These are phyloP conservation scores for Citropsis articulata DNA, from an alignment of 345 rosid species.

Conservation along the genomic window DNA sequence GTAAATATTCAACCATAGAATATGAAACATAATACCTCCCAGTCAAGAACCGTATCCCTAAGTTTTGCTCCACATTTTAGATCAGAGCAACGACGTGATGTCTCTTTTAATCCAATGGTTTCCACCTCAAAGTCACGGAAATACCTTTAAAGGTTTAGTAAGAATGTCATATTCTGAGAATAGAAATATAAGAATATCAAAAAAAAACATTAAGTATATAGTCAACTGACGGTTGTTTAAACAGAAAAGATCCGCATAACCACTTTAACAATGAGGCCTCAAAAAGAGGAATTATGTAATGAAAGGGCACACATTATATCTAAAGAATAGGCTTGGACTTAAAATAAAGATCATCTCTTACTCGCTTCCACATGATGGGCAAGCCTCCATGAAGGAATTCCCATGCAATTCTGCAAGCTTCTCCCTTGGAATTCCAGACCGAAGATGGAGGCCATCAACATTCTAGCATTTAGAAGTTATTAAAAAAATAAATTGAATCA, in stretches of 20 bases:
- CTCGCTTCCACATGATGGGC: slow-evolving; percentile 83
- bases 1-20: not conserved
- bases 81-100: slow-evolving; percentile 72
- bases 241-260: not conserved
- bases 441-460: slow-evolving; percentile 95
- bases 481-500: not conserved
- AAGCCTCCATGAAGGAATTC: slow-evolving; percentile 89
- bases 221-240: not conserved
- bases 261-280: not conserved
- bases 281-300: not conserved
- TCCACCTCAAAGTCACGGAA: slow-evolving; percentile 95
- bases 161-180: not conserved
- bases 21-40: slow-evolving; percentile 65
- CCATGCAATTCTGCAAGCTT: slow-evolving; percentile 96
- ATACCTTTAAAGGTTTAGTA: slow-evolving; percentile 50
- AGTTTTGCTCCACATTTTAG: slow-evolving; percentile 77
- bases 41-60: slow-evolving; percentile 92
- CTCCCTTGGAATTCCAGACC: slow-evolving; percentile 98
- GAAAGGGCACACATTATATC: not conserved
- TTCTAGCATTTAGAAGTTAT: slow-evolving; percentile 44
- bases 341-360: slow-evolving; percentile 37
- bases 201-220: not conserved
- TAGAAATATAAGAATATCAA: not conserved
- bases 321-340: not conserved
- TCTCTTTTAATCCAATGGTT: slow-evolving; percentile 90